Conservation (phyloP, 768 basidiomycete genomes). For the Vishniacozyma victoriae region DNA sequence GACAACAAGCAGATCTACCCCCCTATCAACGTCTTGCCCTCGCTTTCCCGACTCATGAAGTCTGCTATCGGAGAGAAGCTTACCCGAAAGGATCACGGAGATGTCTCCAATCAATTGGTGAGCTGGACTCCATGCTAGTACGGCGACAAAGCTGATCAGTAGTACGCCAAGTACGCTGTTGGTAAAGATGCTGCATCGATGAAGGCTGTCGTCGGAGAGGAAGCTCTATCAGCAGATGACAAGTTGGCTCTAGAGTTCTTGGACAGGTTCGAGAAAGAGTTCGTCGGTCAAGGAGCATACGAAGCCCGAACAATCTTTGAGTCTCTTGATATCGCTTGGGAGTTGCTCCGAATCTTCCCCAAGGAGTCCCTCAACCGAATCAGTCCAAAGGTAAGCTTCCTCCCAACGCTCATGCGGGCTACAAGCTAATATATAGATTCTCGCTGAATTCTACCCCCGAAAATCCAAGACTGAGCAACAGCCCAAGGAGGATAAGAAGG, state of each 20-base stretch:
- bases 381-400: slow-evolving; percentile 66
- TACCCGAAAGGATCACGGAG: slow-evolving; percentile 96
- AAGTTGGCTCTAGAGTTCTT: slow-evolving; percentile 95
- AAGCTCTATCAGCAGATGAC: slow-evolving; percentile 89
- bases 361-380: slow-evolving; percentile 98
- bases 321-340: slow-evolving; percentile 95
- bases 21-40: slow-evolving; percentile 97
- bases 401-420: too few relatives aligned
- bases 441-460: slow-evolving; percentile 84
- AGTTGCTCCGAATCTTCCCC: slow-evolving; percentile 93
- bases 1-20: slow-evolving; percentile 87
- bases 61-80: slow-evolving; percentile 96
- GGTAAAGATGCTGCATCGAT: slow-evolving; percentile 94
- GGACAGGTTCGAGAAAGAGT: slow-evolving; percentile 94
- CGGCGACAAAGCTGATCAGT: slow-evolving; percentile 1
- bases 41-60: slow-evolving; percentile 99
- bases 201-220: slow-evolving; percentile 99
- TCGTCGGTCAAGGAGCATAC: slow-evolving; percentile 94
- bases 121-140: slow-evolving; percentile 36
- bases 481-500: slow-evolving; percentile 18
- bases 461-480: slow-evolving; percentile 51
- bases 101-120: slow-evolving; percentile 97
- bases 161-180: slow-evolving; percentile 98
- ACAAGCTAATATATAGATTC: slow-evolving; percentile 52
- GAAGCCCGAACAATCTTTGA: slow-evolving; percentile 96